Evolutionary conservation across 2,329 filamentous ascomycete species (phyloP), one percentile per base, ranked within the genome.

Genomic region (Botryotinia calthae): DNA sequence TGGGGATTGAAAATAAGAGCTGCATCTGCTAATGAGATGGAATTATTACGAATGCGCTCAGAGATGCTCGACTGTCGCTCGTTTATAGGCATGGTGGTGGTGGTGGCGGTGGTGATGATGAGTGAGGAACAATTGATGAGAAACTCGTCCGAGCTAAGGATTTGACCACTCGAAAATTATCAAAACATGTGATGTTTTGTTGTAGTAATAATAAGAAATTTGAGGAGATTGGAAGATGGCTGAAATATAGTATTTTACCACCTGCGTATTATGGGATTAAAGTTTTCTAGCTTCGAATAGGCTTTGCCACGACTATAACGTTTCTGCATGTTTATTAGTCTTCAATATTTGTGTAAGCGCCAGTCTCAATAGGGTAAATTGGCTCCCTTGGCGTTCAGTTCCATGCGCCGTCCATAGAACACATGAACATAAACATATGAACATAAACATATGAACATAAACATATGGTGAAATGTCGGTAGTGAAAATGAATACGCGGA

Each of bases 1-100:
- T 75, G 74, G 6, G 76, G 75, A 31, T 76, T 75, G 59, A 74
- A 76, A 44, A 74, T 74, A 25, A 76, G 56, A 31, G 76, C 71
- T 20, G 74, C 70, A 69, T 74, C 73, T 4, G 71, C 72, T 4
- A 74, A 44, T 56, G 73, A 74, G 40, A 73, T 3, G 5, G 74
- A 77, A 16, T 71, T 74, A 20, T 37, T 71, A 9, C 75, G 73
- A 14, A 76, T 58, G 5, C 73, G 74, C 18, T 7, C 20, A 25
- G 20, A 22, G 20, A 63, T 40, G 25, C 59, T 62, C 2, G 59
- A 37, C n/a, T 37, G 59, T 62, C 37, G 37, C 34, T 28, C 37
- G 25, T 42, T 62, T 42, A 25, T 18, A 42, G 37, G 16, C 37
- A 62, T 62, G 37, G 25, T 28, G 12, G 4, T 18, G 6, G 6